Conservation (phyloP, 2,329 filamentous ascomycete genomes). For the Tolypocladium pustulatum region DNA sequence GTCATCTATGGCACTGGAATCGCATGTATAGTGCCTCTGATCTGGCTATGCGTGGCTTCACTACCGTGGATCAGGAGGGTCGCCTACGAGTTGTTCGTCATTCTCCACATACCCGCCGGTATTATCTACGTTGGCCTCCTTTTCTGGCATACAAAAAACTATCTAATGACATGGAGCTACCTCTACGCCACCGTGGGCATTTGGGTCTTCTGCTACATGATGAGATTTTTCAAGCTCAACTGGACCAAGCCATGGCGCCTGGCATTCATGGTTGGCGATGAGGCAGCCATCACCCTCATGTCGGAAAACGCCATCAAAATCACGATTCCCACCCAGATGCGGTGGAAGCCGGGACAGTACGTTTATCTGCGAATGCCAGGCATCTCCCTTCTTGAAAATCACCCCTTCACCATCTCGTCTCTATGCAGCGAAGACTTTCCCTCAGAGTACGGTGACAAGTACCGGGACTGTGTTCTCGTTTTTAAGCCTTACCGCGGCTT, state of each 20-base stretch:
- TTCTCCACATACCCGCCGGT: slow-evolving; percentile 72
- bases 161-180: slow-evolving; percentile 81
- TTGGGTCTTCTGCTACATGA: slow-evolving; percentile 63
- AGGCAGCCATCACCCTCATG: slow-evolving; percentile 80
- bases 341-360: slow-evolving; percentile 89
- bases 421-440: slow-evolving; percentile 89
- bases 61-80: slow-evolving; percentile 65
- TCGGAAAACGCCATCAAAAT: slow-evolving; percentile 93
- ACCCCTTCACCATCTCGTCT: slow-evolving; percentile 91
- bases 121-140: slow-evolving; percentile 73
- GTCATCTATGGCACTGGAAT: slow-evolving; percentile 79
- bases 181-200: slow-evolving; percentile 73
- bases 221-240: slow-evolving; percentile 77
- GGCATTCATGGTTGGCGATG: slow-evolving; percentile 80
- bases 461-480: slow-evolving; percentile 80
- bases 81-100: slow-evolving; percentile 78
- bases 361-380: slow-evolving; percentile 91
- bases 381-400: slow-evolving; percentile 82
- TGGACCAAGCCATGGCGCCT: slow-evolving; percentile 74
- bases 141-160: slow-evolving; percentile 96
- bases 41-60: slow-evolving; percentile 77
- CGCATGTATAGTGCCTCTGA: slow-evolving; percentile 69
- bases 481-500: slow-evolving; percentile 90
- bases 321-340: slow-evolving; percentile 85
- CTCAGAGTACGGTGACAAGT: slow-evolving; percentile 79